Base-by-base conservation (phyloP, 495 filamentous ascomycete species). In the Beverwykella pulmonaria region DNA sequence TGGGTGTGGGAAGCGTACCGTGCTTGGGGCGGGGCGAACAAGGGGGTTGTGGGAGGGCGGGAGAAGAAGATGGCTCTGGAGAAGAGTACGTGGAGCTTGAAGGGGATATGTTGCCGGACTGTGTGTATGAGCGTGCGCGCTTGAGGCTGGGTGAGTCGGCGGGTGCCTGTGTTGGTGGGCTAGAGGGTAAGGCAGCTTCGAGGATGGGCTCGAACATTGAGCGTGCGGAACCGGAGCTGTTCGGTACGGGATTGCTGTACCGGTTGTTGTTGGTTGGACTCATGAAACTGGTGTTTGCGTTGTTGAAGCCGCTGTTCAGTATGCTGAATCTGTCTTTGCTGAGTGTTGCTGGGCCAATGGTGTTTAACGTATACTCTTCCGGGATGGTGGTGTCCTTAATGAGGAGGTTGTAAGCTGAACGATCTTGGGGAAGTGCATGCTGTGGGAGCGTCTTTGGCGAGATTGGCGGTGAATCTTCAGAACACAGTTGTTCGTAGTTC, bases 401-500 rank as follows among this genome's bases (percentile, higher is more conserved):
- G 49, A 23, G 29, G 12, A 55, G 32, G 34, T n/a, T 50, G 36
- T 29, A 30, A 9, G 25, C 39, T 17, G 46, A 17, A 17, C 17
- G 47, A 44, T 52, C 25, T 15, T 46, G 17, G n/a, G 22, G 46
- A 34, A 69, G 61, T 5, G 46, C 50, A 15, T 53, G 50, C 14
- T 70, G 70, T 27, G 20, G 63, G 15, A 65, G 54, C 3, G 61
- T 65, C 60, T 76, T 73, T 17, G 74, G 72, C 14, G 74, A 76
- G 50, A 70, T 73, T 0, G 72, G 74, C 15, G 74, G 74, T 10
- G 74, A 71, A 32, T 74, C 69, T 41, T 65, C 53, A 23, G 65
- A 47, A 32, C 57, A 53, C 34, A 59, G 25, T 23, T 54, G 61
- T 52, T 64, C 52, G 23, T 67, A 62, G 23, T 49, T 44, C 15